Evolutionary conservation across 345 rosid genomes (phyloP).

Genomic region (Bruguiera parviflora): DNA sequence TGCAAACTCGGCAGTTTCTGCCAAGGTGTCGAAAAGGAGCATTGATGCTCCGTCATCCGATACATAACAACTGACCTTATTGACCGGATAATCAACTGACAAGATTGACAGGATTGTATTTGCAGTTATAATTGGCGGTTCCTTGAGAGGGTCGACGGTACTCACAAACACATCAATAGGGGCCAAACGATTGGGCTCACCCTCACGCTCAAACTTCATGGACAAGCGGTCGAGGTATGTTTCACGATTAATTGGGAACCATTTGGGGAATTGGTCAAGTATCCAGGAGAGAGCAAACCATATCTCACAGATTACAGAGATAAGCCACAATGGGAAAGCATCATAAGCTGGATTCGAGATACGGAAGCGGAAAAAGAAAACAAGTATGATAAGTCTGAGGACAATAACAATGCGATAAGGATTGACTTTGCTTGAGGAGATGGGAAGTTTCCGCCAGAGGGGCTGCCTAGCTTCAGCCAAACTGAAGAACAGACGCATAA

Average conservation of each 20-base stretch:
- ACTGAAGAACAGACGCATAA: constrained; percentile 35
- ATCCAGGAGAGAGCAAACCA: constrained; percentile 99
- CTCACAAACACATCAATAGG: constrained; percentile 88
- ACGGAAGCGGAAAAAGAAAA: constrained; percentile 87
- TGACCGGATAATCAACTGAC: constrained; percentile 79
- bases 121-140: constrained; percentile 95
- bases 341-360: constrained; percentile 83
- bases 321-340: constrained; percentile 89
- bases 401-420: constrained; percentile 95
- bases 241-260: constrained; percentile 86
- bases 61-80: constrained; percentile 85
- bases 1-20: constrained; percentile 93
- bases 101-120: constrained; percentile 85
- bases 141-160: constrained; percentile 97
- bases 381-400: constrained; percentile 66
- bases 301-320: constrained; percentile 86
- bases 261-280: constrained; percentile 96
- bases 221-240: constrained; percentile 90
- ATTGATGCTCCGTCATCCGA: constrained; percentile 98
- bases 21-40: constrained; percentile 78
- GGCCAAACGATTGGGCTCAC: constrained; percentile 67
- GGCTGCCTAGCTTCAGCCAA: constrained; percentile 97
- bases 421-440: constrained; percentile 81
- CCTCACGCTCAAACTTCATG: constrained; percentile 78
- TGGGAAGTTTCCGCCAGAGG: constrained; percentile 80